Evolutionary conservation across 495 filamentous ascomycete species (phyloP).

Genomic region (Schizothecium vesticola): DNA sequence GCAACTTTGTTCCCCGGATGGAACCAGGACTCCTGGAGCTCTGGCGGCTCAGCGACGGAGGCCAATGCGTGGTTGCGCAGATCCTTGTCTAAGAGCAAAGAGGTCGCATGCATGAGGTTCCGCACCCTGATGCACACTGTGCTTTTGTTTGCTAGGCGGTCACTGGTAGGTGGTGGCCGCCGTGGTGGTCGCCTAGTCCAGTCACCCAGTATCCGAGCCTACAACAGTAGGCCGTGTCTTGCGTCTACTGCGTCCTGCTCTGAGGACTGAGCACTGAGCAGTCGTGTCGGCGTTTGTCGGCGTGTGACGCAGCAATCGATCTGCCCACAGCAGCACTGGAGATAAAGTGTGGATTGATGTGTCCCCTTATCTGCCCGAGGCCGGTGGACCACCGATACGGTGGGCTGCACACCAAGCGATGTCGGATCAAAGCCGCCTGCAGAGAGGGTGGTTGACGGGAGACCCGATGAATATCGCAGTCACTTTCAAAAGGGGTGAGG

Average conservation of each 20-base stretch:
- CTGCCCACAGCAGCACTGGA: background rate
- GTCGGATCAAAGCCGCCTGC: constrained; percentile 17
- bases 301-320: background rate
- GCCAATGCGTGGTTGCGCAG: constrained; percentile 14
- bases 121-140: constrained; percentile 5
- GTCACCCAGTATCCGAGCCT: background rate
- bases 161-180: background rate
- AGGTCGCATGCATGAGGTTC: constrained; percentile 3
- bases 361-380: background rate
- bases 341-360: background rate
- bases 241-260: background rate
- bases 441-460: background rate
- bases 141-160: background rate
- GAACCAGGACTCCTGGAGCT: constrained; percentile 3
- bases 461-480: background rate
- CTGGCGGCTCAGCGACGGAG: constrained; percentile 16
- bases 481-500: background rate
- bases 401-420: constrained; percentile 12
- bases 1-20: constrained; percentile 7
- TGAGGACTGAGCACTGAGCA: background rate
- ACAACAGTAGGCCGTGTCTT: no score
- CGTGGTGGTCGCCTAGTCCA: background rate
- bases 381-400: background rate
- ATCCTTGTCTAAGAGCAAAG: background rate
- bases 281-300: background rate